Evolutionary conservation across 2,329 filamentous ascomycete genomes (phyloP).

Genomic region (Tothia fuscella): DNA sequence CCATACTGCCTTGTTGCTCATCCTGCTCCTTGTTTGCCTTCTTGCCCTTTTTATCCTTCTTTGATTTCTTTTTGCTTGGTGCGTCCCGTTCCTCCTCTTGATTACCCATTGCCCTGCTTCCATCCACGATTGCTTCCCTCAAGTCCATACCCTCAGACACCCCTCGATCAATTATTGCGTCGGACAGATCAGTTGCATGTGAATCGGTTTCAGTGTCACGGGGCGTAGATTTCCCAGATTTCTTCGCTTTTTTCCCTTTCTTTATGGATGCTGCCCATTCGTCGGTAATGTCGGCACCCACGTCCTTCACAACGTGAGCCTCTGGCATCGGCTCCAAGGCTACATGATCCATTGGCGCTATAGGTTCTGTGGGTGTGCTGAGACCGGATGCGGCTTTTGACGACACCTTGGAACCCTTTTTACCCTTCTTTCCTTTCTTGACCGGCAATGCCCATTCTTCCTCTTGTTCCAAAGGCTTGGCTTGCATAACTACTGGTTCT

Average conservation of each 20-base stretch:
- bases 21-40: slow-evolving; percentile 10
- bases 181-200: too few relatives aligned
- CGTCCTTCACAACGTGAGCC: too few relatives aligned
- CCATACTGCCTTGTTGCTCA: slow-evolving; percentile 2
- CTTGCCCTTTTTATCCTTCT: slow-evolving; percentile 10
- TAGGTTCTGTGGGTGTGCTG: too few relatives aligned
- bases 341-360: too few relatives aligned
- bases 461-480: slow-evolving; percentile 12
- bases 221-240: slow-evolving; percentile 3
- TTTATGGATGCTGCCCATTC: slow-evolving; percentile 10
- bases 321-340: too few relatives aligned
- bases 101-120: slow-evolving; percentile 6
- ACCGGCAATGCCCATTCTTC: slow-evolving; percentile 10
- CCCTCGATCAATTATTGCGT: too few relatives aligned
- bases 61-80: slow-evolving; percentile 5
- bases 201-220: too few relatives aligned
- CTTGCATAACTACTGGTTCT: too few relatives aligned
- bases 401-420: slow-evolving; percentile 12
- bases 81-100: slow-evolving; percentile 1
- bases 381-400: neutral
- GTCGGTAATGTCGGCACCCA: too few relatives aligned
- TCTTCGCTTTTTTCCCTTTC: slow-evolving; percentile 11
- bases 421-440: slow-evolving; percentile 18
- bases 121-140: too few relatives aligned
- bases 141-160: too few relatives aligned